phyloP scores from a whole-genome alignment of 805 yeast species.

The Huiozyma naganishii region DNA sequence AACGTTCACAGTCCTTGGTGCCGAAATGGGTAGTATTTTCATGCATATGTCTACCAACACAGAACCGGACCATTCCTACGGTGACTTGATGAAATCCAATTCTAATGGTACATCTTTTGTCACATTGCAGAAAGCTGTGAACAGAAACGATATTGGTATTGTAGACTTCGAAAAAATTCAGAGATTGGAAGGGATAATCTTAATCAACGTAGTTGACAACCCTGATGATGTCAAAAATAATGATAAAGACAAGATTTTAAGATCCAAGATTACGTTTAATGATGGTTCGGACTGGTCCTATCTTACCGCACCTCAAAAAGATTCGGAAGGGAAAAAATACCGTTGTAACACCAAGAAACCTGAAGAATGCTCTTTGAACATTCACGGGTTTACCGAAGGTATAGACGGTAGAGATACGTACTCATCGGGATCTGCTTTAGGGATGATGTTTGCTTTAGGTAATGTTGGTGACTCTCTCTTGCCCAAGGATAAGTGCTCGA shows the following conservation, averaged over 20 bases:
- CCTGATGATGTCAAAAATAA: constrained; percentile 31
- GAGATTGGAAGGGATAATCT: constrained; percentile 73
- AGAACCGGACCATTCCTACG: constrained; percentile 46
- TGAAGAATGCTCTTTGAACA: constrained; percentile 63
- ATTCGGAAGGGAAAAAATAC: constrained; percentile 48
- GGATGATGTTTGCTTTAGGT: constrained; percentile 86
- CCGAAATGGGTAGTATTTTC: constrained; percentile 61
- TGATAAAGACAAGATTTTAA: constrained; percentile 45
- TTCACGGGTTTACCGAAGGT: constrained; percentile 88
- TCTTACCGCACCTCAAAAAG: constrained; percentile 56
- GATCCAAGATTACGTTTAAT: constrained; percentile 69
- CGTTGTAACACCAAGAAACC: constrained; percentile 41
- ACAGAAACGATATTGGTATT: constrained; percentile 60
- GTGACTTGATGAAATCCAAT: constrained; percentile 77
- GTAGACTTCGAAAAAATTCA: constrained; percentile 84
- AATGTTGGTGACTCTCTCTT: constrained; percentile 63
- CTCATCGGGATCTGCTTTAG: constrained; percentile 83
- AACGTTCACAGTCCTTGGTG: constrained; percentile 72
- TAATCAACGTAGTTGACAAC: constrained; percentile 62
- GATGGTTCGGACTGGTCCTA: constrained; percentile 86
- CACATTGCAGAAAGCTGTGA: constrained; percentile 55
- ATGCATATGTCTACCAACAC: constrained; percentile 68
- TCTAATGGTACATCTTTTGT: constrained; percentile 85
- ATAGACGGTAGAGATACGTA: constrained; percentile 72
- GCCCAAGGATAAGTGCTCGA: constrained; percentile 42